A percentile compares a stretch with the other conserved stretches of the same genome.
Evolutionary conservation across 2,329 filamentous ascomycete genomes (phyloP).

Genomic region (Aspergillus brasiliensis): DNA sequence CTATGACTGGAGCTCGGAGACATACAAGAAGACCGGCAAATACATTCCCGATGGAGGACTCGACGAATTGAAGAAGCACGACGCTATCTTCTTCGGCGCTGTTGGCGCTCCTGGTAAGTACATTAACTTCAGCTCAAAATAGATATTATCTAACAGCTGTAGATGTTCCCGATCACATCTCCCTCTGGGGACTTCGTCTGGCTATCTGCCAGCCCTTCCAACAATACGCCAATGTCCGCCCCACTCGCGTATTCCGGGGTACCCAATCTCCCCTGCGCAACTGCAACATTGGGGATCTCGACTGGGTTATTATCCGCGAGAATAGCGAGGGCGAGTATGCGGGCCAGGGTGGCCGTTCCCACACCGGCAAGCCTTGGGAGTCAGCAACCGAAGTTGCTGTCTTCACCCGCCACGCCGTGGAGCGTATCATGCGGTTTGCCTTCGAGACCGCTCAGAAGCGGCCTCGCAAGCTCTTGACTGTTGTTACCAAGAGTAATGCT

Average conservation of each 20-base stretch:
- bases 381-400: constrained; percentile 64
- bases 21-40: constrained; percentile 65
- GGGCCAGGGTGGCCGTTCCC: constrained; percentile 64
- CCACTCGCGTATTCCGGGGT: constrained; percentile 63
- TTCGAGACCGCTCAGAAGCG: constrained; percentile 62
- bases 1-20: constrained; percentile 69
- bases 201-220: constrained; percentile 69
- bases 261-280: constrained; percentile 60
- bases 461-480: constrained; percentile 60
- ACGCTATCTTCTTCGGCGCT: constrained; percentile 69
- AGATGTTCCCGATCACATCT: constrained; percentile 68
- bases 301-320: constrained; percentile 69
- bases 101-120: constrained; percentile 61
- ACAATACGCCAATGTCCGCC: constrained; percentile 69
- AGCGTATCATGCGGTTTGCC: constrained; percentile 64
- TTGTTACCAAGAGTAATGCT: constrained; percentile 68
- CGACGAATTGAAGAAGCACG: constrained; percentile 59
- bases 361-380: constrained; percentile 61
- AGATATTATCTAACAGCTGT: background rate
- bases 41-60: constrained; percentile 66
- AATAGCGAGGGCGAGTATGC: constrained; percentile 69
- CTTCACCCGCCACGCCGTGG: constrained; percentile 63
- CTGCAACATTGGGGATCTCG: constrained; percentile 59
- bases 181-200: constrained; percentile 67
- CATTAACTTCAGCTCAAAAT: background rate